Evolutionary conservation across 106 monocot genomes (phyloP), one percentile per base, ranked within the genome.

Genomic region (Acorus gramineus): DNA sequence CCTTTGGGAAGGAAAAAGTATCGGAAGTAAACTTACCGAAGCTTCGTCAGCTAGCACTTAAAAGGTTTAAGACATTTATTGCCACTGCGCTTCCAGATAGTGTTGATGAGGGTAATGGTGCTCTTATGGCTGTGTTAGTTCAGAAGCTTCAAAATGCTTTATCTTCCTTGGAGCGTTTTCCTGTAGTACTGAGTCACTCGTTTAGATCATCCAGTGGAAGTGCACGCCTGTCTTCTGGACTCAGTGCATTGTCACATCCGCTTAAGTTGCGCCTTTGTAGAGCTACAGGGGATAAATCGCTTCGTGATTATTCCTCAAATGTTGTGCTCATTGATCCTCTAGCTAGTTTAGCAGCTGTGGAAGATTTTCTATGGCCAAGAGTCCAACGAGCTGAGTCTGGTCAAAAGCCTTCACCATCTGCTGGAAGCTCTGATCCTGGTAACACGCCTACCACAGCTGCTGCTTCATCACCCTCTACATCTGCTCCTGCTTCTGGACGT

Each of bases 311-410:
- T 72, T 92, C 98, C 53, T 87, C 96, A 8, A 98, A 92, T 68
- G 66, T 98, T 75, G 92, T 98, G 2, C 84, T 98, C 44, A 98
- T 98, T 42, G 92, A 98, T 68, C 98, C 98, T 42, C 65, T 98
- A 49, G 98, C 92, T 8, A 98, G 85, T 62, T 66, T 98, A 60
- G 92, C 88, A 59, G 82, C 88, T 46, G 82, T 98, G 68, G 98
- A 98, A 71, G 98, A 98, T 55, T 98, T 98, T 50, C 88, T 98
- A 57, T 98, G 92, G 98, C 87, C 98, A 53, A 80, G 98, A 64
- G 74, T 98, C 9, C 88, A 92, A 71, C 78, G 91, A 44, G 77
- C 61, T 64, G 91, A 96, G 3, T 64, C 85, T 62, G 80, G 70
- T 50, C 85, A 85, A 49, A 91, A 91, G 67, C 65, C 78, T 54